Base-by-base conservation (phyloP, 2,329 filamentous ascomycete genomes). In the Gaeumannomyces tritici region DNA sequence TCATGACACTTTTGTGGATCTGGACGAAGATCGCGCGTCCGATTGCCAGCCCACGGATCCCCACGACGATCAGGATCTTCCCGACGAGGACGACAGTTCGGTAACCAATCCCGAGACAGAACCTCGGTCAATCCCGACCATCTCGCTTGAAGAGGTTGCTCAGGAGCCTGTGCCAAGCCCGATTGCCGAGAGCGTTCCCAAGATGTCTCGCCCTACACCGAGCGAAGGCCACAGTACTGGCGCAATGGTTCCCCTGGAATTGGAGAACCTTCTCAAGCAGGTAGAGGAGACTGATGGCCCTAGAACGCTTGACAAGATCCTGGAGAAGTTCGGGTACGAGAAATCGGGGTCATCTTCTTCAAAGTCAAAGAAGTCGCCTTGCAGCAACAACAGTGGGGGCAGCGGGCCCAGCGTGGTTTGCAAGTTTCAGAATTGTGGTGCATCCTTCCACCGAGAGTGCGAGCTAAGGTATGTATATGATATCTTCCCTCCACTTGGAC, bases 401-500 rank as follows among this genome's bases (percentile, higher is more conserved):
- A 51, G 18, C 42, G 42, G 42, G 21, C 6, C 21, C 42, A 8
- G 1, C 18, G 42, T 51, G 11, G 21, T 7, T n/a, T 51, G 42
- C 42, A 21, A 21, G 42, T 2, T 24, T 9, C 42, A 4, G 8
- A 21, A 21, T n/a, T 51, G 42, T n/a, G 42, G 9, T 2, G 21
- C 42, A 15, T 9, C 42, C n/a, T 58, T 59, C 56, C 57, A 33
- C 8, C 42, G 56, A 8, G 24, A 55, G 27, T 62, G 61, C 55
- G 55, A 62, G 42, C 55, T 87, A 31, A 86, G 79, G 84, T 86
- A 76, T 63, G 79, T 66, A 7, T 31, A 26, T 33, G 9, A 31
- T 60, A 6, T 28, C 7, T 29, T 35, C 57, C 2, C 29, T 24
- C 35, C 12, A 24, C 24, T 11, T 51, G n/a, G n/a, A n/a, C 51